phyloP scores from a whole-genome alignment of 2,329 filamentous ascomycete species.

The Colletotrichum viniferum region DNA sequence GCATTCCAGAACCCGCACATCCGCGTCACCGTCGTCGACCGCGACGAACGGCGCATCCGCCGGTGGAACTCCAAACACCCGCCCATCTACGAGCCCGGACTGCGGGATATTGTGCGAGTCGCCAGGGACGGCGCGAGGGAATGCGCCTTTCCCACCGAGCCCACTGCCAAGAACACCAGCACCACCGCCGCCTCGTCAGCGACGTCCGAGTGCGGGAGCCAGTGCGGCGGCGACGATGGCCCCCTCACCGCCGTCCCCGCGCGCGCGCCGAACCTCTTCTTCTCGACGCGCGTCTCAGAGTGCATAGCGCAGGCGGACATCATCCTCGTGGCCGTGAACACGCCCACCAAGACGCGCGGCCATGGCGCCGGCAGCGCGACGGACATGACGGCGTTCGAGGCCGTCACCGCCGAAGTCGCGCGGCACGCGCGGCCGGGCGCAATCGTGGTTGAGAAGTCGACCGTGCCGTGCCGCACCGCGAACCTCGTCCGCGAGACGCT shows the following conservation, averaged over 20 bases:
- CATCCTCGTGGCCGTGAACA: constrained; percentile 78
- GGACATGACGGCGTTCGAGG: constrained; percentile 75
- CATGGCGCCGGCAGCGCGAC: constrained; percentile 73
- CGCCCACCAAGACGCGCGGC: constrained; percentile 75
- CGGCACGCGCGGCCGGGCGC: constrained; percentile 68
- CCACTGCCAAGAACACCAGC: constrained; percentile 14
- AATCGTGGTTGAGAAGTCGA: constrained; percentile 83
- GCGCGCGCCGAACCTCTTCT: constrained; percentile 72
- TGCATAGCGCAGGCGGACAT: constrained; percentile 72
- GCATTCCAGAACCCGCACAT: constrained; percentile 75
- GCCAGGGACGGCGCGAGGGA: constrained; percentile 61
- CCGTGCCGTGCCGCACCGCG: constrained; percentile 77
- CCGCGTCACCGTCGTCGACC: constrained; percentile 76
- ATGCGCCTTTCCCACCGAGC: constrained; percentile 42
- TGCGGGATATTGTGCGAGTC: constrained; percentile 69
- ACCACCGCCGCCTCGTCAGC: constrained; percentile 29
- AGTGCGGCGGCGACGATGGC: constrained; percentile 27
- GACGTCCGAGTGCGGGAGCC: constrained; percentile 35
- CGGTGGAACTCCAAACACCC: constrained; percentile 76
- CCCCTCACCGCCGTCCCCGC: constrained; percentile 41
- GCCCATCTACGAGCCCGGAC: constrained; percentile 77
- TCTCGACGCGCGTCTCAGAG: constrained; percentile 70
- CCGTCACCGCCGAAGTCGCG: constrained; percentile 70
- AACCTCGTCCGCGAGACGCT: constrained; percentile 71
- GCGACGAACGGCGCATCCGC: constrained; percentile 66